phyloP scores from a whole-genome alignment of 352 stramenopile species.

The Blastocystis sp. region DNA sequence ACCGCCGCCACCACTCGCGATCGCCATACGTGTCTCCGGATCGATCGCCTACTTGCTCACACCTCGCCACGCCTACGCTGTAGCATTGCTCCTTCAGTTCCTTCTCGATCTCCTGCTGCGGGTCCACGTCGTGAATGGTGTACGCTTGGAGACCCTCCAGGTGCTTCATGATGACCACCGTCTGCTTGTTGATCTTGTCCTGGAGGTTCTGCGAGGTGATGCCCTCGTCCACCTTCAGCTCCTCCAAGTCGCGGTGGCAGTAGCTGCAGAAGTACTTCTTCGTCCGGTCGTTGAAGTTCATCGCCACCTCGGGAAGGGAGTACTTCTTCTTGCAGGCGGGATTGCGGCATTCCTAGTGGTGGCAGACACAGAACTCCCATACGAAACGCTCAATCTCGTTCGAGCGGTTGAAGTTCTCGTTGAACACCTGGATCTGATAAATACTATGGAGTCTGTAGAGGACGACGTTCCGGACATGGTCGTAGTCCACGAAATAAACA shows the following conservation, averaged over 20 bases:
- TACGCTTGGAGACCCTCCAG: background rate
- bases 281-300: background rate
- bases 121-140: slow-evolving; percentile 7
- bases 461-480: slow-evolving; percentile 26
- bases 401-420: slow-evolving; percentile 12
- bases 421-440: slow-evolving; percentile 30
- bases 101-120: background rate
- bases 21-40: background rate
- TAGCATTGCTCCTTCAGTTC: background rate
- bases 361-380: background rate
- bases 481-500: slow-evolving; percentile 40
- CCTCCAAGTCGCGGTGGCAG: background rate
- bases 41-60: background rate
- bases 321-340: background rate
- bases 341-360: slow-evolving; percentile 28
- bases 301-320: background rate
- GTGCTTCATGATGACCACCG: background rate
- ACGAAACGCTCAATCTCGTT: slow-evolving; percentile 17
- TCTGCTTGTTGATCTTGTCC: slow-evolving; percentile 46
- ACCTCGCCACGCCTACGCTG: background rate
- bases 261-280: slow-evolving; percentile 15
- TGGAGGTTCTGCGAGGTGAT: slow-evolving; percentile 27
- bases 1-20: background rate
- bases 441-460: slow-evolving; percentile 17
- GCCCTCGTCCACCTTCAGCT: background rate